Conservation (phyloP, 176 grass and related monocot genomes). For the Rhynchospora breviuscula region DNA sequence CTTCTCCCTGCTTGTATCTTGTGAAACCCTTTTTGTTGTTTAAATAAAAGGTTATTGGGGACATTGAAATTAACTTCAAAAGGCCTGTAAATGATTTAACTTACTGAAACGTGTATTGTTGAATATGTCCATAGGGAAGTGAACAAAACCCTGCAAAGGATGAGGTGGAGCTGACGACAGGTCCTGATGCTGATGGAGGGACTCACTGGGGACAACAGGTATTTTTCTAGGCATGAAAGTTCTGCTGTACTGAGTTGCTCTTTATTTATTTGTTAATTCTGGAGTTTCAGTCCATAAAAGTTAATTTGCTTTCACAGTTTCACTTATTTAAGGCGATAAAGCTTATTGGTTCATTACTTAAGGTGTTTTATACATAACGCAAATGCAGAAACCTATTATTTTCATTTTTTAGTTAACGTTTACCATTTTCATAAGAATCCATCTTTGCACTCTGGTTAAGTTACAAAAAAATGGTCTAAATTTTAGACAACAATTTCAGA, state of each 20-base stretch:
- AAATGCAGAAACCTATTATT: neutral
- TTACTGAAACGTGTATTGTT: neutral
- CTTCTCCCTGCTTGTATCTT: no score
- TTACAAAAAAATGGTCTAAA: neutral
- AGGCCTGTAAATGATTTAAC: neutral
- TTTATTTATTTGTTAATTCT: neutral
- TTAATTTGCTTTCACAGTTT: neutral
- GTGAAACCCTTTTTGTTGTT: no score
- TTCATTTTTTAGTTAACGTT: neutral
- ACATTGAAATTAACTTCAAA: neutral
- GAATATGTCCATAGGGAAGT: constrained; percentile 41
- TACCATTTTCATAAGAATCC: neutral
- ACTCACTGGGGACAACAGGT: constrained; percentile 99
- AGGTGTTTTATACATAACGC: neutral
- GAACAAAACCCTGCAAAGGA: constrained; percentile 51
- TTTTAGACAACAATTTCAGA: neutral
- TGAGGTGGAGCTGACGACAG: constrained; percentile 77
- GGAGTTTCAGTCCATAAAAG: neutral
- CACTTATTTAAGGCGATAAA: neutral
- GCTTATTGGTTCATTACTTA: neutral
- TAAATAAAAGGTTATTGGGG: no score
- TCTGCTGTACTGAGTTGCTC: constrained; percentile 6
- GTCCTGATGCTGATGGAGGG: constrained; percentile 56
- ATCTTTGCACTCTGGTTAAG: neutral
- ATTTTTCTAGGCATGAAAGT: neutral